Base-by-base conservation (phyloP, 1,284 basidiomycete species). In the Thecaphora thlaspeos region DNA sequence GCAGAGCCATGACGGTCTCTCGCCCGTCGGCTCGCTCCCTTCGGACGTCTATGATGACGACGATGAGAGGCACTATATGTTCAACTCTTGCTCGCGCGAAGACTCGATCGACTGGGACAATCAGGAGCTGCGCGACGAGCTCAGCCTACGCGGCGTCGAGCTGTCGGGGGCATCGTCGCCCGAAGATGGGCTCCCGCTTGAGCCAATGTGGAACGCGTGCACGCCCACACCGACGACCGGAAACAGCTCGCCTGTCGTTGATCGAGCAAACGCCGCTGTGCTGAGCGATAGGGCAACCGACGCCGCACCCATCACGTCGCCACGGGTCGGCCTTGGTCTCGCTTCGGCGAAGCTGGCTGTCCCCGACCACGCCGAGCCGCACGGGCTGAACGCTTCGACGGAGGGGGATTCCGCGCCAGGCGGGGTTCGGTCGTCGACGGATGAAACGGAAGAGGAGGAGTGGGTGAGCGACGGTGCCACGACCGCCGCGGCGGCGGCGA, bases 11-110 rank as follows among this genome's bases (percentile, higher is more conserved):
- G 36, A 37, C 14, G 14, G 14, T 15, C 36, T 61, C 3, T 61
- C 55, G n/a, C 62, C 67, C 1, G 59, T 61, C 0, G 69, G 69
- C 8, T 70, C 67, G 14, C 70, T 71, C 67, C 69, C 69, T 11
- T 58, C 54, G 28, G 68, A 71, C 22, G 51, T 70, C 37, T 55
- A 56, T 40, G 37, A 50, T 11, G 51, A 64, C 22, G 64, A 59
- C 18, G 47, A 21, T 18, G 54, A 54, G 12, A 58, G 62, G 18
- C 21, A 58, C 38, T 56, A 56, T 23, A 45, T 43, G 0, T 64
- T 64, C 40, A 11, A 50, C 2, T 50, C 50, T 1, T 52, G 56
- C 26, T 57, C 51, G 22, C 48, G 56, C 26, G 55, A 47, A 1
- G 57, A 42, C 1, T 57, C 55, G 15, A 54, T 61, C 30, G 62